Evolutionary conservation across 768 basidiomycete genomes (phyloP).

Genomic region (Hericium rajendrae): DNA sequence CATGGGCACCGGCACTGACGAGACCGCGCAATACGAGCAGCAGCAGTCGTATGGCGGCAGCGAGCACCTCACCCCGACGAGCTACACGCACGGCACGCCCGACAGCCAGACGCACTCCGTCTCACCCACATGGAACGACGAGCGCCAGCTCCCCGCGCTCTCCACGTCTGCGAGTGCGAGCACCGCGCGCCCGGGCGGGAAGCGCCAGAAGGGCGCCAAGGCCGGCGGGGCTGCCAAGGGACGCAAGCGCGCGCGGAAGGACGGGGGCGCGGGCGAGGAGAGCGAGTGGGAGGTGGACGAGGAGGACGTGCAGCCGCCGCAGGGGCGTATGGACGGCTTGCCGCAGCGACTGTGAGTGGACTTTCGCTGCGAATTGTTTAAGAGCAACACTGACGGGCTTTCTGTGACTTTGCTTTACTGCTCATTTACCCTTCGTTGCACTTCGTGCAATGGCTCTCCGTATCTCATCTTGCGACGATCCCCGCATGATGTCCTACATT

Average conservation of each 20-base stretch:
- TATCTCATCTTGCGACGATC: too few species aligned
- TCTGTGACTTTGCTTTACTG: too few species aligned
- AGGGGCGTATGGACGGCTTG: background rate
- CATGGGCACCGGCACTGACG: background rate
- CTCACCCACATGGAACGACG: constrained; percentile 2
- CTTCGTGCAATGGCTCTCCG: background rate
- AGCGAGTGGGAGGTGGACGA: background rate
- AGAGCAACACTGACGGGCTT: too few species aligned
- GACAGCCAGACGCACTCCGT: background rate
- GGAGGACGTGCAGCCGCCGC: background rate
- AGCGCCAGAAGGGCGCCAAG: background rate
- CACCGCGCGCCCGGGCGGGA: background rate
- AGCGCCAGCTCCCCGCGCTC: background rate
- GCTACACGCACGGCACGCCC: constrained; percentile 3
- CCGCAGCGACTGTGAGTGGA: constrained; percentile 1
- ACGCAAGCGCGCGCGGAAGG: background rate
- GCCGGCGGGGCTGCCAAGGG: background rate
- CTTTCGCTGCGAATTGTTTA: background rate
- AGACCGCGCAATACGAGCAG: background rate
- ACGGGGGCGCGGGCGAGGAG: background rate
- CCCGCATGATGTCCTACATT: too few species aligned
- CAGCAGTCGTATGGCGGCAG: background rate
- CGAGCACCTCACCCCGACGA: background rate
- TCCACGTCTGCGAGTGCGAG: background rate
- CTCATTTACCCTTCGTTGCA: background rate